These are phyloP conservation scores for Chlorella ohadii DNA, from an alignment of 139 green algal species.

Conservation along the genomic window DNA sequence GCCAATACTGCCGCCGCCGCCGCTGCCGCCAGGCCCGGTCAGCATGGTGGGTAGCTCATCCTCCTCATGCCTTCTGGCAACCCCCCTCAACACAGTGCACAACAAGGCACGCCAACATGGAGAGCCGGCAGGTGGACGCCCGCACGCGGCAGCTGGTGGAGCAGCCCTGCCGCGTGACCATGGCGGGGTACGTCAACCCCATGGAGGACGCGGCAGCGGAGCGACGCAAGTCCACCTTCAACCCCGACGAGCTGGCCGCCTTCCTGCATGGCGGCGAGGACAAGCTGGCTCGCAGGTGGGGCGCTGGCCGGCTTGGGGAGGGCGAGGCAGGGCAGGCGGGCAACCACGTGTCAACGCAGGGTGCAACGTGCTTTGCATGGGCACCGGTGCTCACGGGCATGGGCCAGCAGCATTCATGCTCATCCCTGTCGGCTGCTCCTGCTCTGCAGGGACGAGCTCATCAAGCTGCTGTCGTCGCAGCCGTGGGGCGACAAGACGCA, in stretches of 20 bases:
- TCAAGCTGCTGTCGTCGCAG: constrained; percentile 60
- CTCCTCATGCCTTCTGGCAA: too few species aligned
- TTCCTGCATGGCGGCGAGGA: constrained; percentile 78
- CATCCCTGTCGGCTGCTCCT: too few species aligned
- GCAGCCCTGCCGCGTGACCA: not conserved
- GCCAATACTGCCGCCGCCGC: too few species aligned
- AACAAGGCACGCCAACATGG: too few species aligned
- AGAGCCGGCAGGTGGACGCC: not conserved
- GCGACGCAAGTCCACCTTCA: constrained; percentile 70
- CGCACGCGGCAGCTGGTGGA: constrained; percentile 16
- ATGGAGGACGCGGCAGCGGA: constrained; percentile 62
- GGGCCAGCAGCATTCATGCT: too few species aligned
- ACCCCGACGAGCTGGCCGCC: constrained; percentile 65
- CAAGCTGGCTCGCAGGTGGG: constrained; percentile 71
- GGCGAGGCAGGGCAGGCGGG: too few species aligned
- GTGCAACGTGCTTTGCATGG: too few species aligned
- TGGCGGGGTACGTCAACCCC: constrained; percentile 14
- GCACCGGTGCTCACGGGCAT: too few species aligned
- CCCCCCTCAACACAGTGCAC: too few species aligned
- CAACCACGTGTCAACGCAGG: too few species aligned
- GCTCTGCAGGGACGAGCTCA: constrained; percentile 67
- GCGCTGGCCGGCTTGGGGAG: not conserved
- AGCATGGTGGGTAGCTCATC: too few species aligned
- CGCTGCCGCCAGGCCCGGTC: too few species aligned
- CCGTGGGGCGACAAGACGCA: constrained; percentile 83